Base-by-base conservation (phyloP, 2,329 filamentous ascomycete species). In the Sporothrix euskadiensis region DNA sequence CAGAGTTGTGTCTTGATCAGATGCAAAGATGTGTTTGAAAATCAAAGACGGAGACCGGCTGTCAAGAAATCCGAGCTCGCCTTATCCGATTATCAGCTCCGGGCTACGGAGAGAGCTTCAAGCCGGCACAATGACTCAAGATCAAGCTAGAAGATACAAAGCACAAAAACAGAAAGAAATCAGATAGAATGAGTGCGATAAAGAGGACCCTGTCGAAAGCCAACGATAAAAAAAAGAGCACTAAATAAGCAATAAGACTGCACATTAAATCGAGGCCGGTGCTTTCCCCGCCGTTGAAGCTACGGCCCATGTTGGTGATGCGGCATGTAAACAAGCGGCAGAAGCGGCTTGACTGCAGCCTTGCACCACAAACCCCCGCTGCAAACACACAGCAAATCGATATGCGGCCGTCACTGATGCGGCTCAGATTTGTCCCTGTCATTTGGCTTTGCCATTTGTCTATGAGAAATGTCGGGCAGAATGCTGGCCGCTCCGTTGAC, bases 291-390 rank as follows among this genome's bases (percentile, higher is more conserved):
- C 54, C 54, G 49, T 54, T 54, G 49, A n/a, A 22, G 49, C 49
- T 22, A 22, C 49, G 49, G 54, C 10, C 54, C 22, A 35, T 65
- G 61, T 65, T 44, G 47, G 61, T 65, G 39, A 39, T 57, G 66
- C 66, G 66, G 66, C 66, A 22, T 69, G 66, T 69, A 22, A 41
- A 49, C 66, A 69, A 26, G 47, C 66, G 66, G 47, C 22, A 14
- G 10, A 10, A 70, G 52, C 66, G 66, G 66, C 68, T 57, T 59
- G 66, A 22, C 47, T 54, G 66, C 66, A 54, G 47, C 65, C 65
- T 30, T 16, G 19, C 16, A 14, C 22, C 41, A 12, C 41, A 44
- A 44, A 44, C n/a, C 61, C n/a, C 57, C 32, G 35, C 57, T 26
- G 7, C 57, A 30, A 32, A 9, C 54, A 57, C 32, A 35, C 19